phyloP scores from a whole-genome alignment of 306 rosid species.

The Cucurbita ficifolia region DNA sequence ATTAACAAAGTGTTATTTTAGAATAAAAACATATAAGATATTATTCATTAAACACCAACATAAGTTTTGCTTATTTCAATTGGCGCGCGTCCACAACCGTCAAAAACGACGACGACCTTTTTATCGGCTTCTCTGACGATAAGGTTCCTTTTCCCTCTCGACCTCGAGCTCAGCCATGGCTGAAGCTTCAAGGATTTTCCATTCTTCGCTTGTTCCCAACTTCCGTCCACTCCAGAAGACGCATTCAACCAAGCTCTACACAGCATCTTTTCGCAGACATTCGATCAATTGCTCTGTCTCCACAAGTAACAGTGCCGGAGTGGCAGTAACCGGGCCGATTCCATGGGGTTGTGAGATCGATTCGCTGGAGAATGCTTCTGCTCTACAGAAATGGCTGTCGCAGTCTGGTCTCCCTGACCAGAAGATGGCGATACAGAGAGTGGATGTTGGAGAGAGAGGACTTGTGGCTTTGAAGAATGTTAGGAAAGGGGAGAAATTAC shows the following conservation, averaged over 20 bases:
- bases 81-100: not conserved
- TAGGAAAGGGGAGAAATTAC: conserved; percentile 82
- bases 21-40: too few relatives aligned
- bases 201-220: conserved; percentile 23
- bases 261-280: conserved; percentile 15
- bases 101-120: not conserved
- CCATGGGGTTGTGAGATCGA: conserved; percentile 92
- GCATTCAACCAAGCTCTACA: conserved; percentile 10
- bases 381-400: conserved; percentile 64
- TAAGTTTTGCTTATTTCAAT: not conserved
- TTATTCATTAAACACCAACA: too few relatives aligned
- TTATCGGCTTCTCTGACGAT: conserved; percentile 18
- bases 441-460: conserved; percentile 83
- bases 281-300: conserved; percentile 41
- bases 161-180: conserved; percentile 34
- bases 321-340: conserved; percentile 14
- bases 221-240: conserved; percentile 21
- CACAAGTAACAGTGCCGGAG: conserved; percentile 18
- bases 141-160: conserved; percentile 23
- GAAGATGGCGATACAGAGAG: conserved; percentile 76
- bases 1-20: too few relatives aligned
- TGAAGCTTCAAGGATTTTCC: conserved; percentile 38
- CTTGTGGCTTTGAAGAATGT: conserved; percentile 80
- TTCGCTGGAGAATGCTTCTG: conserved; percentile 63
- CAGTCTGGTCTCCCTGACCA: conserved; percentile 71